Evolutionary conservation across 305 asterid species (phyloP).

Genomic region (Nicotiana rustica): DNA sequence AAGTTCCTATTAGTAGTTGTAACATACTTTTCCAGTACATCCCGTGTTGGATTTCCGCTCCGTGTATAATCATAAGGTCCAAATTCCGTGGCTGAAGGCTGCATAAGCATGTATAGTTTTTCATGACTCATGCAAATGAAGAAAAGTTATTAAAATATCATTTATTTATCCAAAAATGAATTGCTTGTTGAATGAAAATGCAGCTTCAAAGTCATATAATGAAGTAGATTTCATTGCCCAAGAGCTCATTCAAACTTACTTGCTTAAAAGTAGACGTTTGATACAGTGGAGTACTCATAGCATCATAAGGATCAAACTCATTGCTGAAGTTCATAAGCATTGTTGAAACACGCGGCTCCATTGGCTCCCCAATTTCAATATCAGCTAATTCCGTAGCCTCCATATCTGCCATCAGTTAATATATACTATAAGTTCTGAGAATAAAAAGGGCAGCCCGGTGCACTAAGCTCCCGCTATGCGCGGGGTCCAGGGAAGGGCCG

Average conservation of each 20-base stretch:
- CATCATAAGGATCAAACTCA: constrained; percentile 71
- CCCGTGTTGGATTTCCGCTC: constrained; percentile 96
- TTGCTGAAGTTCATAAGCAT: constrained; percentile 66
- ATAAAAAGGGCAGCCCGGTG: too few species aligned
- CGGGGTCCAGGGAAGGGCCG: too few species aligned
- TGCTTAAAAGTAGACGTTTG: constrained; percentile 89
- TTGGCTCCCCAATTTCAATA: constrained; percentile 49
- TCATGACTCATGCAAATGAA: not conserved
- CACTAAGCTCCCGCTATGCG: too few species aligned
- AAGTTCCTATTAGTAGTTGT: constrained; percentile 36
- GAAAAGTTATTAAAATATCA: too few species aligned
- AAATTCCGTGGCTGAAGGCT: constrained; percentile 86
- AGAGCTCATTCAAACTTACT: constrained; percentile 41
- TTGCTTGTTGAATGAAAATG: not conserved
- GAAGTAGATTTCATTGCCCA: not conserved
- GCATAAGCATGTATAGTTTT: constrained; percentile 23
- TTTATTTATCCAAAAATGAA: too few species aligned
- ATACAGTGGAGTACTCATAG: constrained; percentile 76
- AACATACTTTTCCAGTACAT: constrained; percentile 75
- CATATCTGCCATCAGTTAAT: constrained; percentile 45
- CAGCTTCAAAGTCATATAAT: not conserved
- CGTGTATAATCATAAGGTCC: constrained; percentile 91
- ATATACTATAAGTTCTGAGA: not conserved
- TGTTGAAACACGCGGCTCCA: constrained; percentile 57
- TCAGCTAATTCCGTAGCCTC: constrained; percentile 37